Base-by-base conservation (phyloP, 2,329 filamentous ascomycete species). In the Tolypocladium cylindrosporum region DNA sequence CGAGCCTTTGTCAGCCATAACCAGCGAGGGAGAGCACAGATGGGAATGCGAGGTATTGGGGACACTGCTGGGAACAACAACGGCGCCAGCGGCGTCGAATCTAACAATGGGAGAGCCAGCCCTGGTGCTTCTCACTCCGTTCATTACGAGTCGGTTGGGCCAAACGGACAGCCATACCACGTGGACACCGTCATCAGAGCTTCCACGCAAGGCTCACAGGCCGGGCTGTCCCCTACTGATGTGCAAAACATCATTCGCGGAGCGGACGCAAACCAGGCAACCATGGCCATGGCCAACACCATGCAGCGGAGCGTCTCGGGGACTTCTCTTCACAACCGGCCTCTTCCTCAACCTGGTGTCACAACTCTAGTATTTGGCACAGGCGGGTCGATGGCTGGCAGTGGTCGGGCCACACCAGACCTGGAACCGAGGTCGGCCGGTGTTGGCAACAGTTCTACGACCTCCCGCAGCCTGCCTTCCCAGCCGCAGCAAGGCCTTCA, bases 261-360 rank as follows among this genome's bases (percentile, higher is more conserved):
- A 40, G 75, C 75, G 7, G 79, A 82, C 64, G 70, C 74, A 31
- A 71, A 67, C 40, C 74, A 79, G 61, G 75, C 76, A 3, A 72
- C 76, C 2, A 72, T 73, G 55, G 76, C 77, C 54, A 78, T 79
- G 71, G 72, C 76, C 7, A 76, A 73, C 61, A 76, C 79, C 41
- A 79, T 82, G 76, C 77, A 80, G 50, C 73, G 79, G 57, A 82
- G 76, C 63, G 72, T 76, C 41, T 79, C 79, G 4, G 75, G 71
- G 48, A 72, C 75, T 5, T 79, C 78, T 6, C 64, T 79, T 55
- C 68, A 72, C 54, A 66, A 59, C n/a, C 69, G 72, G 1, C 60
- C 66, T 6, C 54, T 70, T 55, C 63, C 62, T 8, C 72, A 72
- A 42, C 74, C 76, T 19, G 77, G 76, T 16, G 73, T 77, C 34